Evolutionary conservation across 768 basidiomycete species (phyloP).

Genomic region (Panaeolus papilionaceus): DNA sequence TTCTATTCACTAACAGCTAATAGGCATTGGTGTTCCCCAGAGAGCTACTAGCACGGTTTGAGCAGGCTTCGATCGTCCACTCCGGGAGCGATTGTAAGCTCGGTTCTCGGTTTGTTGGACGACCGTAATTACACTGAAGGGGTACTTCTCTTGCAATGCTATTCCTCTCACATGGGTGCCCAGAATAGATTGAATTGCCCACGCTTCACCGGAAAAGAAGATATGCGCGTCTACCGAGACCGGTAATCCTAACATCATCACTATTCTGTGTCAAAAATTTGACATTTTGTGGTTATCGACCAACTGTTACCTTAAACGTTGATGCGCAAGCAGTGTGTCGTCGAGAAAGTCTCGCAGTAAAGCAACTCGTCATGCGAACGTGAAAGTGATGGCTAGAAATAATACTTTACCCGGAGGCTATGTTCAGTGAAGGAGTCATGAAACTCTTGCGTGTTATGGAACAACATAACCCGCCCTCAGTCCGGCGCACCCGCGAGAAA

Average conservation of each 20-base stretch:
- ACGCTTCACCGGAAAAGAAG: background rate
- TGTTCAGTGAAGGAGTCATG: background rate
- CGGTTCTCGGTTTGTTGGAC: background rate
- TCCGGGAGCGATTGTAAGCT: background rate
- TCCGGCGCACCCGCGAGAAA: background rate
- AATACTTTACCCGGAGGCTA: background rate
- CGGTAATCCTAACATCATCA: background rate
- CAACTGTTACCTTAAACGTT: background rate
- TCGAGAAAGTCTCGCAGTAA: background rate
- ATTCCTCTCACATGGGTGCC: background rate
- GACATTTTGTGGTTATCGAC: background rate
- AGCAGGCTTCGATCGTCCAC: background rate
- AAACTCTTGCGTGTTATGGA: background rate
- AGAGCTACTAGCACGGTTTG: background rate
- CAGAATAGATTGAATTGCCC: background rate
- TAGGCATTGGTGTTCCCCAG: background rate
- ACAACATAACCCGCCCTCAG: background rate
- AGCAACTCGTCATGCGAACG: background rate
- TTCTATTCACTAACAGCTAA: background rate
- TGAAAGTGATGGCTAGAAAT: background rate
- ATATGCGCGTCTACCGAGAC: background rate
- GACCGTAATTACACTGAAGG: background rate
- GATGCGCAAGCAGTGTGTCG: background rate
- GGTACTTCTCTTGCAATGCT: background rate
- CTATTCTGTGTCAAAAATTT: background rate